Base-by-base conservation (phyloP, 2,329 filamentous ascomycete species). In the Nothophaeocryptopus gaeumannii region DNA sequence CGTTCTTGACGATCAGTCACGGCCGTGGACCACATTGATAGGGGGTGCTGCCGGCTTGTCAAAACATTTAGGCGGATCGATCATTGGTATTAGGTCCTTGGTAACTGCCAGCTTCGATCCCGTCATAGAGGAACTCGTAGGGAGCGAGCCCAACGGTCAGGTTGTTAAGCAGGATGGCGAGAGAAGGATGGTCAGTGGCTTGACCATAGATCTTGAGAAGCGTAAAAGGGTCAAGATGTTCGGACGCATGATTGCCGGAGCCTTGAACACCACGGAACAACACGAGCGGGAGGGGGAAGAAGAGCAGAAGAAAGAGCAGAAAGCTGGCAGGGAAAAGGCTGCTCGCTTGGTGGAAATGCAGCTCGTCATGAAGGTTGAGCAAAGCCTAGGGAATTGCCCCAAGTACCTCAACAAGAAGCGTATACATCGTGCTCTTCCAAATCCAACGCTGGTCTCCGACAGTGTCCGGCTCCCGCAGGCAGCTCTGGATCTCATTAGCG, bases 361-460 rank as follows among this genome's bases (percentile, higher is more conserved):
- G 58, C 70, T 92, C 32, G 82, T 85, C 11, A 74, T 89, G 38
- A 78, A 79, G 35, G 82, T 95, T 48, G 78, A 85, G 30, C 84
- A 88, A 67, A 86, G 82, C 57, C 63, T 95, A 8, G 81, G 88
- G 0, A 95, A 93, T 60, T 95, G 89, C 61, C 89, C 89, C 1
- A 95, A 95, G 68, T 95, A 95, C 61, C 66, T 95, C 31, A 93
- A 92, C 67, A 82, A 81, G 61, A 90, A 87, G 64, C 72, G 73
- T 2, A 81, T 95, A 34, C 64, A 70, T 2, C 76, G 78, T 5
- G 76, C 79, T 38, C 53, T 74, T 0, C 78, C 85, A 2, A 64
- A 73, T 11, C 80, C 86, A 8, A 68, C 68, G 39, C 66, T 83
- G 1, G 51, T 79, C 1, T 78, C 77, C 0, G 65, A 74, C 16